A percentile compares a stretch with the other conserved stretches of the same genome.
Evolutionary conservation across 1,284 basidiomycete genomes (phyloP).

Genomic region (Pholiota adiposa): DNA sequence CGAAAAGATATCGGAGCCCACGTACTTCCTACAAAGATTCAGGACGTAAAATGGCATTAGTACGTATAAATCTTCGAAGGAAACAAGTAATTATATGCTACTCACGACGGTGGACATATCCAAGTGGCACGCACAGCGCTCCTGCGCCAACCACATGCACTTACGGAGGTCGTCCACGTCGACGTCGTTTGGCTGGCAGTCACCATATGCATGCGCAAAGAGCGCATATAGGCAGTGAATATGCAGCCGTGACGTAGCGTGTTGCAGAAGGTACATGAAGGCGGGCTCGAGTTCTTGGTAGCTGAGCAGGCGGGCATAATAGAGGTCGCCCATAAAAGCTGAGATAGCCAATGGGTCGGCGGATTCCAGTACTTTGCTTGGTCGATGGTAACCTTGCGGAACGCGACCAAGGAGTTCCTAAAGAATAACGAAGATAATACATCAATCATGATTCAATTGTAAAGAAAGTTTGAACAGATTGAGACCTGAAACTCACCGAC

Average conservation of each 20-base stretch:
- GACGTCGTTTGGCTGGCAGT: no score
- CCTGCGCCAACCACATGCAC: no score
- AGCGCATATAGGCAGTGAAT: constrained; percentile 7
- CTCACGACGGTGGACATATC: no score
- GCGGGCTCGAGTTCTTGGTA: background rate
- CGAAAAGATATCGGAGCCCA: no score
- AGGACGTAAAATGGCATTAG: no score
- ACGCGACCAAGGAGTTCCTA: background rate
- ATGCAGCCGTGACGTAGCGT: background rate
- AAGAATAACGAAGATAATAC: no score
- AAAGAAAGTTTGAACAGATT: background rate
- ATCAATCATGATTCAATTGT: no score
- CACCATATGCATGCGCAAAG: constrained; percentile 8
- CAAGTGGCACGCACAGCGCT: no score
- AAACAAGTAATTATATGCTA: no score
- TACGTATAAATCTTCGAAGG: no score
- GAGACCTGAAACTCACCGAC: constrained; percentile 2
- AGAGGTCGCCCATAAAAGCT: constrained; percentile 14
- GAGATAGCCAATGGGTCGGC: constrained; percentile 11
- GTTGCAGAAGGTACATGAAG: background rate
- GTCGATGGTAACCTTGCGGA: background rate
- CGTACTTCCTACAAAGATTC: no score
- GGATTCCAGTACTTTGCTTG: background rate
- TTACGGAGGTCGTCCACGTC: no score
- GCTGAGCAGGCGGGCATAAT: background rate